Evolutionary conservation across 2,329 filamentous ascomycete species (phyloP).

Genomic region (Emericellopsis atlantica): DNA sequence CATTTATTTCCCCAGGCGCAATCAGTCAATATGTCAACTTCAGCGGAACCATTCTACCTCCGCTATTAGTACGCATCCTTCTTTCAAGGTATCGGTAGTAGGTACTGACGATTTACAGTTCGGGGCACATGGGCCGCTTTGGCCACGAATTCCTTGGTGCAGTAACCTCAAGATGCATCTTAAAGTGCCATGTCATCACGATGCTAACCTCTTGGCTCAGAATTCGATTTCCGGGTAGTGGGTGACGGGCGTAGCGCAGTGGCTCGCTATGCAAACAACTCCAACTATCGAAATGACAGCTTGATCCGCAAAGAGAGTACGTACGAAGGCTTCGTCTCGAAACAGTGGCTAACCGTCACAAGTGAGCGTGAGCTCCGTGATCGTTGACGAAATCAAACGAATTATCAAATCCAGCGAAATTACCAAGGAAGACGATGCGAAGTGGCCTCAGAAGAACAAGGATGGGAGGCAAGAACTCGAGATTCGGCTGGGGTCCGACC

Average conservation of each 20-base stretch:
- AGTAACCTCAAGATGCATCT: conserved; percentile 20
- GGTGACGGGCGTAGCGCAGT: conserved; percentile 89
- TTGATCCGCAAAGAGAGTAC: conserved; percentile 98
- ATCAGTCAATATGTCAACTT: conserved; percentile 42
- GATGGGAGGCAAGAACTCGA: conserved; percentile 94
- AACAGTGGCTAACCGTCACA: conserved; percentile 1
- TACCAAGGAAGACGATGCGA: conserved; percentile 95
- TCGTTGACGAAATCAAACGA: conserved; percentile 90
- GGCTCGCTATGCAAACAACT: conserved; percentile 97
- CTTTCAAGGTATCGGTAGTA: neutral
- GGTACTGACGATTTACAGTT: conserved; percentile 43
- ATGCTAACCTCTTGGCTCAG: conserved; percentile 28
- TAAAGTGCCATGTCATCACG: neutral
- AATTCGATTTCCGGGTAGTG: conserved; percentile 91
- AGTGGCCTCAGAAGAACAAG: conserved; percentile 99
- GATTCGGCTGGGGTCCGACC: conserved; percentile 84
- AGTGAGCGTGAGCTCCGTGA: conserved; percentile 92
- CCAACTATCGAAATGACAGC: conserved; percentile 97
- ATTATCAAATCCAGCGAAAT: conserved; percentile 98
- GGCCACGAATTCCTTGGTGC: conserved; percentile 88
- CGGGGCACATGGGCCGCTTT: conserved; percentile 92
- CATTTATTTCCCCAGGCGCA: conserved; percentile 1
- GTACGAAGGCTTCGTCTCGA: conserved; percentile 20
- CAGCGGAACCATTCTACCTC: conserved; percentile 81
- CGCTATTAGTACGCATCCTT: conserved; percentile 74